Evolutionary conservation across 164 flowering plant species (phyloP).

Genomic region (Kalanchoe fedtschenkoi): DNA sequence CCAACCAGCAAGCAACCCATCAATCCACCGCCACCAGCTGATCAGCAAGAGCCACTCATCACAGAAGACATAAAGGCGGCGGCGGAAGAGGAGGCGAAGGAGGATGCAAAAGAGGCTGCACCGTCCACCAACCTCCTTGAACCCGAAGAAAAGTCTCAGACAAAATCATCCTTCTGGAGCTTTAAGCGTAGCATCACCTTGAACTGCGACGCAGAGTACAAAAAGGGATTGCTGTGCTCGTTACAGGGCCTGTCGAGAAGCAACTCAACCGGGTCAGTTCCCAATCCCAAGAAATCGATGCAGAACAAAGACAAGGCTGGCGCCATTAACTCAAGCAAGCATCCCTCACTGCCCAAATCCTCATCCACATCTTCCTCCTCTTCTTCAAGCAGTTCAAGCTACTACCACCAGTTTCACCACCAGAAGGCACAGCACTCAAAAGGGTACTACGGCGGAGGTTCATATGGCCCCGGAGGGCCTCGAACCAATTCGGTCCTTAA

Average conservation of each 20-base stretch:
- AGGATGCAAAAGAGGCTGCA: neutral
- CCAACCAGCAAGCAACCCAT: conserved; percentile 1
- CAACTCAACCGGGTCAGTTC: conserved; percentile 16
- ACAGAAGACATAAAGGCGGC: neutral
- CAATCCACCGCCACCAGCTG: neutral
- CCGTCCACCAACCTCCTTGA: neutral
- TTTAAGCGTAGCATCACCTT: conserved; percentile 31
- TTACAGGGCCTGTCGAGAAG: conserved; percentile 15
- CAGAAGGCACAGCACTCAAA: conserved; percentile 21
- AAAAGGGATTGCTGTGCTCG: conserved; percentile 8
- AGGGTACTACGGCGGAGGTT: conserved; percentile 18
- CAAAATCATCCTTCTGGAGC: conserved; percentile 28
- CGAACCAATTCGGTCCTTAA: conserved; percentile 29
- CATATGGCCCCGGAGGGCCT: conserved; percentile 9
- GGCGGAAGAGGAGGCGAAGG: conserved; percentile 5
- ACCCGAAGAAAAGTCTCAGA: conserved; percentile 13
- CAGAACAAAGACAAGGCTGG: neutral
- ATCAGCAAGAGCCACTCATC: neutral
- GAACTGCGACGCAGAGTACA: conserved; percentile 9
- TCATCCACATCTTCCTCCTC: conserved; percentile 10
- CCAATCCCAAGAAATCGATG: conserved; percentile 6
- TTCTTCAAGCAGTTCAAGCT: conserved; percentile 1
- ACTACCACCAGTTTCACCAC: conserved; percentile 10
- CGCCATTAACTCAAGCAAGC: conserved; percentile 13
- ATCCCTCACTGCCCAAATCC: conserved; percentile 9